A percentile compares a stretch with the other conserved stretches of the same genome.
Evolutionary conservation across 2,329 filamentous ascomycete species (phyloP).

Genomic region (Fusarium drepaniforme): DNA sequence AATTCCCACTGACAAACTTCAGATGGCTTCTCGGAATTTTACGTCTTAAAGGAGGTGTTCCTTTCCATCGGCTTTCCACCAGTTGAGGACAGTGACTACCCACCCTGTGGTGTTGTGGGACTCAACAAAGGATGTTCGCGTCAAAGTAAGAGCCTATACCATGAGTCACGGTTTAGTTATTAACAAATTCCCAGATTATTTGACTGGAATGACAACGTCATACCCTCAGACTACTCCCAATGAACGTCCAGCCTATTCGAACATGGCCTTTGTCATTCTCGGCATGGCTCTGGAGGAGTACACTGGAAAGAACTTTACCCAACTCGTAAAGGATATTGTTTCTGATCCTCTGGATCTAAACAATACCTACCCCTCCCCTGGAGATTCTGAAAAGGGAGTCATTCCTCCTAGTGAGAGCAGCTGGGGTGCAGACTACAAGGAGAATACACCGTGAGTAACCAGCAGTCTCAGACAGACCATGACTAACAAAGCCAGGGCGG

Average conservation of each 20-base stretch:
- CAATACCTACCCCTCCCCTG: constrained; percentile 45
- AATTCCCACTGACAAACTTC: background rate
- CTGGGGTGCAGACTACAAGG: constrained; percentile 51
- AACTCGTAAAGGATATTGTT: constrained; percentile 39
- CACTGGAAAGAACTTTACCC: constrained; percentile 46
- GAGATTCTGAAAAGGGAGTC: constrained; percentile 45
- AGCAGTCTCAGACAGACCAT: fast-evolving
- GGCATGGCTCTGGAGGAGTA: constrained; percentile 49
- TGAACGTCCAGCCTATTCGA: constrained; percentile 55
- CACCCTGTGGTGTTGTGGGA: constrained; percentile 50
- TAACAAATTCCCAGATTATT: constrained; percentile 42
- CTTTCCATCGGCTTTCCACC: constrained; percentile 52
- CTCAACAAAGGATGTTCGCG: constrained; percentile 50
- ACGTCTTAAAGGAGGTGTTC: constrained; percentile 51
- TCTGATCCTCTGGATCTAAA: constrained; percentile 29
- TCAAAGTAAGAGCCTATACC: constrained; percentile 41
- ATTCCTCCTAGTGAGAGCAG: constrained; percentile 49
- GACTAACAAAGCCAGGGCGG: constrained; percentile 40
- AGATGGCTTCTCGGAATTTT: constrained; percentile 52
- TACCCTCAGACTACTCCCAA: constrained; percentile 47
- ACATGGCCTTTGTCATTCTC: constrained; percentile 54
- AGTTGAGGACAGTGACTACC: constrained; percentile 50
- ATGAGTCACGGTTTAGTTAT: fast-evolving
- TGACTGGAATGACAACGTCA: constrained; percentile 46
- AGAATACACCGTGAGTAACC: constrained; percentile 48